Evolutionary conservation across 306 rosid genomes (phyloP), one percentile per base, ranked within the genome.

Genomic region (Vigna reflexopilosa): DNA sequence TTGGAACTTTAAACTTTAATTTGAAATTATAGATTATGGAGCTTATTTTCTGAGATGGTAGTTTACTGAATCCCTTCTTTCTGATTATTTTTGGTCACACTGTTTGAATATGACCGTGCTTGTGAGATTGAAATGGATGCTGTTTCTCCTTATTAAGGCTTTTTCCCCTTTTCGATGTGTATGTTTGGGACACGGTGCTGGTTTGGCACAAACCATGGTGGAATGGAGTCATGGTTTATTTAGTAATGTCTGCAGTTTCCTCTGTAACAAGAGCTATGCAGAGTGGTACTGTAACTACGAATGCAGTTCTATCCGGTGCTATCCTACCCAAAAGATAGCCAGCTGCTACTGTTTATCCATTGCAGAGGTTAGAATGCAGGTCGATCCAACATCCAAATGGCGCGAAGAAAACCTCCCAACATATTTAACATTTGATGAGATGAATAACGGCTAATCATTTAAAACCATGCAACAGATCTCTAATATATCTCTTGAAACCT

Each of bases 161-260:
- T 28, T 79, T 30, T 17, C 62, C 13, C 42, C 34, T 76, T 26
- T 79, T 24, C 17, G 1, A 63, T 11, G 13, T 51, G 45, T 30
- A 42, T 81, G 78, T 65, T 62, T 63, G 61, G 20, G 36, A 36
- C 28, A 26, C 28, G 28, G 3, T 26, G 28, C 28, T 2, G 28
- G 78, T 65, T 62, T 63, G 61, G 20, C 24, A 36, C 42, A 7
- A 72, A 71, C 30, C 62, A 47, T 82, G 48, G 55, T 82, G 48
- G 55, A 32, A 7, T 19, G 19, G 32, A 63, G 67, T 11, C 73
- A 50, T 19, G 17, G 63, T 55, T 49, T 38, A 32, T 30, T 30
- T 30, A 30, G 32, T 30, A 30, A 30, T 30, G 32, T 30, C 0
- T 51, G 71, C 16, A 42, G 19, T 17, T 64, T 19, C 19, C 36